Evolutionary conservation across 2,329 filamentous ascomycete species (phyloP).

Genomic region (Blastomyces percursus): DNA sequence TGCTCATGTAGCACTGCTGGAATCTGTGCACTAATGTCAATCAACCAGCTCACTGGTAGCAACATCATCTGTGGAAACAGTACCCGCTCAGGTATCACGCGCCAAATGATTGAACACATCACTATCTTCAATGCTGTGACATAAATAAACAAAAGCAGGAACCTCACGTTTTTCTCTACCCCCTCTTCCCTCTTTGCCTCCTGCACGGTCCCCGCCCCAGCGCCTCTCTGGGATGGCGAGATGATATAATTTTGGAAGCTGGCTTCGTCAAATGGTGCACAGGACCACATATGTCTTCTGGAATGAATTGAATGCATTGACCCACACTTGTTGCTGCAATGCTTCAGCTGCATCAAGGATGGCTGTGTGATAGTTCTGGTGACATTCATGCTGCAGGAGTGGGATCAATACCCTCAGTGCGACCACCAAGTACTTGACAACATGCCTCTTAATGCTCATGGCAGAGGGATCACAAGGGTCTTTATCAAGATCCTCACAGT

Average conservation of each 20-base stretch:
- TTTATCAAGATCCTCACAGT: neutral
- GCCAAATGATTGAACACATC: neutral
- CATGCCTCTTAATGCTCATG: neutral
- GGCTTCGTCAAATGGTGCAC: neutral
- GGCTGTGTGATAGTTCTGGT: neutral
- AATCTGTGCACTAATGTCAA: neutral
- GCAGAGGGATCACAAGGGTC: neutral
- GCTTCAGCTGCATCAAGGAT: neutral
- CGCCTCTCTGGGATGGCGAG: no score
- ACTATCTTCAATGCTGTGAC: neutral
- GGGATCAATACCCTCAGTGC: neutral
- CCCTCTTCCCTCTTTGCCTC: no score
- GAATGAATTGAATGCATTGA: neutral
- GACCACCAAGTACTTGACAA: neutral
- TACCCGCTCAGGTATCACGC: neutral
- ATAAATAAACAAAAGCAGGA: neutral
- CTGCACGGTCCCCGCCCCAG: no score
- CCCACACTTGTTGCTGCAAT: neutral
- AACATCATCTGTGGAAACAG: neutral
- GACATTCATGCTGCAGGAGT: neutral
- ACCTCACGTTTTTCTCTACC: neutral
- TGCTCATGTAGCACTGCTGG: neutral
- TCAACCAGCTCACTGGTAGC: neutral
- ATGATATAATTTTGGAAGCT: neutral
- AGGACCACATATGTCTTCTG: neutral